Evolutionary conservation across 2,329 filamentous ascomycete species (phyloP).

Genomic region (Achaetomium macrosporum): DNA sequence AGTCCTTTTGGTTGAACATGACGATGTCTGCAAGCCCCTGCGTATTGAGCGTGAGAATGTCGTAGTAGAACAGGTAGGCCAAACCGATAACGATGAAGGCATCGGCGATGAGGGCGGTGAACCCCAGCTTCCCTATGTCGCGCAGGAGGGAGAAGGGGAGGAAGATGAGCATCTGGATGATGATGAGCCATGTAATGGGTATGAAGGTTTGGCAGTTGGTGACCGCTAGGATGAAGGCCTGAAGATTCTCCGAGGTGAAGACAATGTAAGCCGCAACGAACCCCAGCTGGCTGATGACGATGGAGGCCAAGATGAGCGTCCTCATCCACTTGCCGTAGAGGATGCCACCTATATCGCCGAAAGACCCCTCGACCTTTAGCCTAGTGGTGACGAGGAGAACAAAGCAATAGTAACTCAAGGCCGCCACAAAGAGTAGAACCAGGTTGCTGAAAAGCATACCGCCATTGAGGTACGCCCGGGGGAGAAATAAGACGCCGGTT

Average conservation of each 20-base stretch:
- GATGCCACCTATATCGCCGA: constrained; percentile 91
- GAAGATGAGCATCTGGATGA: constrained; percentile 95
- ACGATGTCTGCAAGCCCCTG: constrained; percentile 80
- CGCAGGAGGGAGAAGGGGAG: constrained; percentile 87
- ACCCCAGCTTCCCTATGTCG: constrained; percentile 95
- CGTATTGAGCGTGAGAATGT: constrained; percentile 72
- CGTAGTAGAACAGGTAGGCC: constrained; percentile 93
- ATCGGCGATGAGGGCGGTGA: constrained; percentile 89
- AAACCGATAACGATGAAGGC: constrained; percentile 90
- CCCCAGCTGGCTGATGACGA: constrained; percentile 91
- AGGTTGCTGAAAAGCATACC: constrained; percentile 96
- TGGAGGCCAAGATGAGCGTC: constrained; percentile 78
- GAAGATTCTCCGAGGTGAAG: constrained; percentile 91
- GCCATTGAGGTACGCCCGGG: constrained; percentile 88
- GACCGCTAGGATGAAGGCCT: constrained; percentile 90
- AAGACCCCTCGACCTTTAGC: constrained; percentile 82
- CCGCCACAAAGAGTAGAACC: constrained; percentile 78
- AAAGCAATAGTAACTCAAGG: constrained; percentile 94
- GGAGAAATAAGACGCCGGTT: constrained; percentile 89
- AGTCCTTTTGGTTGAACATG: constrained; percentile 83
- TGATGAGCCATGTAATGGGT: constrained; percentile 80
- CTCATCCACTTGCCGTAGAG: constrained; percentile 91
- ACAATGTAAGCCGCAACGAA: constrained; percentile 96
- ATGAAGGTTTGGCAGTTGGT: constrained; percentile 81
- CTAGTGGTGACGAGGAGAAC: constrained; percentile 86